Evolutionary conservation across 805 yeast species (phyloP), one percentile per base, ranked within the genome.

Genomic region (Yamadazyma sp.): DNA sequence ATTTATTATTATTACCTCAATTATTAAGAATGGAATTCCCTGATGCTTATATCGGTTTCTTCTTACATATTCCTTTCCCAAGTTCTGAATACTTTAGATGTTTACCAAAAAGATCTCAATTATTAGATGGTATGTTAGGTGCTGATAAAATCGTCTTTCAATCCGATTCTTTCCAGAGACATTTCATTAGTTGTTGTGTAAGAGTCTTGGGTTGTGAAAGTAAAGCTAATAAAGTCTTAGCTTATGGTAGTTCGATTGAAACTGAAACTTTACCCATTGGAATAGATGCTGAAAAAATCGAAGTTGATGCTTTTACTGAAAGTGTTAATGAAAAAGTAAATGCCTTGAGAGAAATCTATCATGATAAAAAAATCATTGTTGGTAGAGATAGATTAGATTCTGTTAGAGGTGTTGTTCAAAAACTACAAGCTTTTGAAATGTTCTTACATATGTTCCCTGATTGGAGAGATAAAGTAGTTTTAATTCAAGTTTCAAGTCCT

Each of bases 381-480:
- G 98, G 98, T 20, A 78, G 98, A 56, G 99, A 93, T 56, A 69
- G 98, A 41, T 73, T 93, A 41, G 98, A 93, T 56, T 65, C 82
- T 7, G 96, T 91, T 14, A 78, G 96, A 42, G 98, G 98, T 21
- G 95, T 93, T 19, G 78, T 86, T 4, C 98, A 93, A 61, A 93
- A 93, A 58, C 64, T 93, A 24, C 83, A 87, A 58, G 97, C 97
- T 0, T 89, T 82, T 60, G 95, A 86, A 51, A 76, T 80, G 63
- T 86, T 93, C 46, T 67, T 93, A 45, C 86, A 83, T 39, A 80
- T 85, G 85, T 88, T 80, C 49, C 98, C 99, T 2, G 88, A 88
- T 45, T 87, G 95, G 95, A 71, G 84, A 38, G 84, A 80, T 27
- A 78, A 82, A 42, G 96, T 88, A 12, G 93, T 87, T 4, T 67